A percentile compares a stretch with the other conserved stretches of the same genome.
Conservation (phyloP, 306 rosid genomes). For the Lagenaria siceraria region DNA sequence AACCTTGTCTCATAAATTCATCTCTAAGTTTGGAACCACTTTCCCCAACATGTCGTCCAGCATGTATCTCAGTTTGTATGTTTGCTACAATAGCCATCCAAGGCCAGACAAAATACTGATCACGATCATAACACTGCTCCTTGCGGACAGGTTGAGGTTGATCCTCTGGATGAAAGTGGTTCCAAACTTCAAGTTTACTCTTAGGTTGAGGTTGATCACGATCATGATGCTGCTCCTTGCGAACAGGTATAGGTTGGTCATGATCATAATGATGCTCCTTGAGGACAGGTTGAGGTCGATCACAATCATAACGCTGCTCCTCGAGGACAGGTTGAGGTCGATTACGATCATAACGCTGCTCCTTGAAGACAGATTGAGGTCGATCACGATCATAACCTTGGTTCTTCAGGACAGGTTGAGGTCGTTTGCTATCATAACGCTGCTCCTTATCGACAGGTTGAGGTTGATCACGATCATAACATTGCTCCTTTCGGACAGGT, state of each 20-base stretch:
- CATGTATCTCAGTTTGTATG: constrained; percentile 29
- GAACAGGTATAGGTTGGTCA: too few relatives aligned
- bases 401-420: not conserved
- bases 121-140: not conserved
- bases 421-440: not conserved
- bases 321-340: too few relatives aligned
- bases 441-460: not conserved
- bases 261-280: too few relatives aligned
- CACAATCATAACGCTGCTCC: too few relatives aligned
- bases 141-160: not conserved
- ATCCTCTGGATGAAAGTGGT: not conserved
- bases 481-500: not conserved
- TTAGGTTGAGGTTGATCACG: not conserved
- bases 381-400: too few relatives aligned
- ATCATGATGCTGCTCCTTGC: not conserved
- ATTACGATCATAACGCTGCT: too few relatives aligned
- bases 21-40: constrained; percentile 53
- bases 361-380: too few relatives aligned
- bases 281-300: too few relatives aligned
- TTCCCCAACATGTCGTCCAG: constrained; percentile 42
- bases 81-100: constrained; percentile 66
- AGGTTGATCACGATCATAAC: not conserved
- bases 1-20: constrained; percentile 41
- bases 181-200: not conserved
- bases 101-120: constrained; percentile 44